phyloP scores from a whole-genome alignment of 2,329 filamentous ascomycete genomes.

The Mycosphaerella sp. region DNA sequence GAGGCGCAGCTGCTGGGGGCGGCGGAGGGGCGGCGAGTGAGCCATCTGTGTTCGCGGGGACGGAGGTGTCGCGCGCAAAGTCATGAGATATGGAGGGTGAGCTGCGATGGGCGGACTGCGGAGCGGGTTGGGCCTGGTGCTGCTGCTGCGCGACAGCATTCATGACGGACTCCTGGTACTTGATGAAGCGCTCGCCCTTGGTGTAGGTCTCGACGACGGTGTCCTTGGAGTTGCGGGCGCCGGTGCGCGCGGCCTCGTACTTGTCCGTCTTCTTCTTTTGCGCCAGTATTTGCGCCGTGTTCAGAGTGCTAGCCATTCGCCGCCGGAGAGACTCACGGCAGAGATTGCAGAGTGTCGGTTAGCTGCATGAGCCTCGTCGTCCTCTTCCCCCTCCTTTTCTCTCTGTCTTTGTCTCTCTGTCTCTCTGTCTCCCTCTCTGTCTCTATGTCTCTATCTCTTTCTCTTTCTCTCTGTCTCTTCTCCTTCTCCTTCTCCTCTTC shows the following conservation, averaged over 20 bases:
- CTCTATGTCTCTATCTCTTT: no score
- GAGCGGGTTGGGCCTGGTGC: constrained; percentile 10
- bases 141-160: constrained; percentile 11
- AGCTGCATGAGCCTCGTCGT: neutral
- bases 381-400: no score
- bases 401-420: no score
- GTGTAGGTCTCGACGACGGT: constrained; percentile 7
- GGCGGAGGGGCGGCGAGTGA: constrained; percentile 31
- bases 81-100: constrained; percentile 18
- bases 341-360: constrained; percentile 5
- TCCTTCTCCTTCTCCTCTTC: no score
- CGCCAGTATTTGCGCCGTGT: constrained; percentile 11
- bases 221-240: constrained; percentile 7
- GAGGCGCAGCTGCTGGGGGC: constrained; percentile 40
- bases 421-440: no score
- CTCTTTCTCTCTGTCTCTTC: no score
- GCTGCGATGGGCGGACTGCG: constrained; percentile 7
- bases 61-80: constrained; percentile 25
- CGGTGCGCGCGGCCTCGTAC: constrained; percentile 7
- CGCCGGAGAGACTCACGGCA: constrained; percentile 3
- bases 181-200: constrained; percentile 10
- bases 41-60: constrained; percentile 22
- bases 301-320: constrained; percentile 7
- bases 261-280: constrained; percentile 11
- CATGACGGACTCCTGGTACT: constrained; percentile 10